Evolutionary conservation across 495 filamentous ascomycete genomes (phyloP), one percentile per base, ranked within the genome.

Genomic region (Friedmanniomyces simplex): DNA sequence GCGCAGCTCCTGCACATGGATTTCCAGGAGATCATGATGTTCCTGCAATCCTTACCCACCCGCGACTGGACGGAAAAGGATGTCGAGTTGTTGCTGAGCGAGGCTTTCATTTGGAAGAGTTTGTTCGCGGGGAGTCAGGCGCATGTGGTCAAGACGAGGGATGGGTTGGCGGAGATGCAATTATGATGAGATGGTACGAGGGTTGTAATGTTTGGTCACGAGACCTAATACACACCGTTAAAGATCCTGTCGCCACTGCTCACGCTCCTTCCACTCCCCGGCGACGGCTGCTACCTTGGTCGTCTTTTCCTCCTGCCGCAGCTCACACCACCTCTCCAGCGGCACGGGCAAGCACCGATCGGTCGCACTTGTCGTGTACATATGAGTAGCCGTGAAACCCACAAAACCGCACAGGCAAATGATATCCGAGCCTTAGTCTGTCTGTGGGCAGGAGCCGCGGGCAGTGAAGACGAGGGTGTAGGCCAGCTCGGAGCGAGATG

Each of bases 11-110:
- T 89, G 30, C 95, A 94, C 71, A 97, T 96, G 93, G 93, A 98
- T 69, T 98, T 66, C 28, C 77, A 96, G 76, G 91, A 96, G 68
- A 83, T 95, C 54, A 97, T 98, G 93, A 97, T 97, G 91, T 98
- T 97, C 66, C 75, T 98, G 26, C 93, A 98, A 73, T 87, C 91
- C 34, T 72, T 97, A 58, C 93, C 93, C 8, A 98, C 94, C n/a
- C 83, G 84, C 55, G 80, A 84, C 26, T 98, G 93, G 93, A 95
- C 89, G 13, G 94, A 95, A 70, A 95, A 97, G 73, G 93, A 98
- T 60, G 91, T 98, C 60, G 93, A 96, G 70, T 81, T 98, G 30
- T 75, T 98, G 52, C 76, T 98, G 47, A 95, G 89, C 69, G 93
- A 98, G 73, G 90, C 90, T 5, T 96, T 87, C 66, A 95, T 96